A percentile compares a stretch with the other conserved stretches of the same genome.
Evolutionary conservation across 2,329 filamentous ascomycete species (phyloP).

Genomic region (Beauveria asiatica): DNA sequence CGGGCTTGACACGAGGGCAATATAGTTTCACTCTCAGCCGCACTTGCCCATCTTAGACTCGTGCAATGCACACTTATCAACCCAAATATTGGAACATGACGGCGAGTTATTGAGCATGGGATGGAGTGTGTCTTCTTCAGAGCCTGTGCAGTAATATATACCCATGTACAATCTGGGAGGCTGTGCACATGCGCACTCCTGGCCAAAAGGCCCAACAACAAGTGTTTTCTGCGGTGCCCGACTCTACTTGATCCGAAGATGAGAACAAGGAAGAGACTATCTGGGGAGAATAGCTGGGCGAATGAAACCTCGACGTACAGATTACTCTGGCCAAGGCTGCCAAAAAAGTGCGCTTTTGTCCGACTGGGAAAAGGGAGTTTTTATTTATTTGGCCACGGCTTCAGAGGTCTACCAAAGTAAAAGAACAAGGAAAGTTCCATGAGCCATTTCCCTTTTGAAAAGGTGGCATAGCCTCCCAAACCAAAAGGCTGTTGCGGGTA

Average conservation of each 20-base stretch:
- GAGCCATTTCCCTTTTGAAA: constrained; percentile 5
- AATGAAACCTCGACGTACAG: neutral
- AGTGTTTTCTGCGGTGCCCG: neutral
- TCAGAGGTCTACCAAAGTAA: neutral
- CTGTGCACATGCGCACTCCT: no score
- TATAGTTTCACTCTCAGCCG: no score
- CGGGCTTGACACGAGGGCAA: no score
- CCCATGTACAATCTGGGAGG: no score
- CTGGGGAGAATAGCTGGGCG: neutral
- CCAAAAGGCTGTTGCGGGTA: neutral
- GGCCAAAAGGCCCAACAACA: no score
- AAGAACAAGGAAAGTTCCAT: neutral
- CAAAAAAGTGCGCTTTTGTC: neutral
- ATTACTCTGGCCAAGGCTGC: neutral
- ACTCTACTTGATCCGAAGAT: neutral
- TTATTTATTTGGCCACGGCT: neutral
- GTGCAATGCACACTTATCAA: no score
- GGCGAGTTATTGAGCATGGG: no score
- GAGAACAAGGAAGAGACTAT: neutral
- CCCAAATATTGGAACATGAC: no score
- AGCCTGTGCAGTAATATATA: no score
- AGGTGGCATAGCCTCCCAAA: neutral
- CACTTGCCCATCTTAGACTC: no score
- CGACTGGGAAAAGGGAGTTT: neutral
- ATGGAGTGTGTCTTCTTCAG: no score